These are phyloP conservation scores for Adansonia digitata DNA, from an alignment of 345 rosid species.

Conservation along the genomic window DNA sequence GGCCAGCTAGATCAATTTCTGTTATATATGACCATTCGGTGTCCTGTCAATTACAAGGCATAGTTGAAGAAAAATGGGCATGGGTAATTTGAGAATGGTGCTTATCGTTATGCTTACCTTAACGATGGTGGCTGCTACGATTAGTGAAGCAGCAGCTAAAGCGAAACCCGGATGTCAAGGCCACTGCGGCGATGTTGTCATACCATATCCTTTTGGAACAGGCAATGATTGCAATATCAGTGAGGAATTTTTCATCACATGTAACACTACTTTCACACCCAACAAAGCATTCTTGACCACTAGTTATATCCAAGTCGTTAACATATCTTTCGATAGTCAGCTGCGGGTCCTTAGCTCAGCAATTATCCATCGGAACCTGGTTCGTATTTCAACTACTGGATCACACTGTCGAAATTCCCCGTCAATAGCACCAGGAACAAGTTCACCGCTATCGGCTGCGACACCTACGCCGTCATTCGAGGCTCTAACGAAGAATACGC, in stretches of 20 bases:
- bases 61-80: too few relatives aligned
- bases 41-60: too few relatives aligned
- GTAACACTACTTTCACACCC: not conserved
- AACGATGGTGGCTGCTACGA: not conserved
- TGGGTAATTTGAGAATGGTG: not conserved
- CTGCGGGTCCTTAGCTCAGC: not conserved
- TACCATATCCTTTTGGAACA: slow-evolving; percentile 27
- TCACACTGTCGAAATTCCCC: not conserved
- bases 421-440: not conserved
- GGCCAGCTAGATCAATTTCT: too few relatives aligned
- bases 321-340: not conserved
- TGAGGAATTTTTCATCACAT: slow-evolving; percentile 4
- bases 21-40: too few relatives aligned
- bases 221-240: not conserved
- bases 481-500: too few relatives aligned
- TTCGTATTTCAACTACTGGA: not conserved
- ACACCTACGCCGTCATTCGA: slow-evolving; percentile 2
- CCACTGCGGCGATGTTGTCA: slow-evolving; percentile 3
- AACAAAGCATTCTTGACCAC: not conserved
- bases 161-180: not conserved
- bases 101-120: not conserved
- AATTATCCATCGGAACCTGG: too few relatives aligned
- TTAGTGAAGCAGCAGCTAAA: not conserved
- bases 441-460: not conserved
- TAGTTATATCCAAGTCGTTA: not conserved